phyloP scores from a whole-genome alignment of 179 eudicot species.

The Heliamphora ciliata region DNA sequence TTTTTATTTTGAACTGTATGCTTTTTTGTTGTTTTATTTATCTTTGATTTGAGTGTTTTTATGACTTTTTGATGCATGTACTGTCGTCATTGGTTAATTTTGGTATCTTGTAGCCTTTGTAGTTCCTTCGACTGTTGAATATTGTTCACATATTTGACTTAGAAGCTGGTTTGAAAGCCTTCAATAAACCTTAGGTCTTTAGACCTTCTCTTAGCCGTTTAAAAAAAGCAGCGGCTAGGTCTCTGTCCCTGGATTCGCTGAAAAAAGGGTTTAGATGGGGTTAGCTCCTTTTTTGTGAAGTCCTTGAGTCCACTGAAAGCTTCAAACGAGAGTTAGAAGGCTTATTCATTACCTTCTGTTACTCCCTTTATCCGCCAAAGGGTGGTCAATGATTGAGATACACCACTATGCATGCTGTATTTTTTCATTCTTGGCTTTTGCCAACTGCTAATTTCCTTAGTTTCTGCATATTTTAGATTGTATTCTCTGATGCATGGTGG shows the following conservation, averaged over 20 bases:
- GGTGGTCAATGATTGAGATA: neutral
- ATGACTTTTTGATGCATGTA: neutral
- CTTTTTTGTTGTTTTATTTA: neutral
- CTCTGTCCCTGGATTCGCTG: no score
- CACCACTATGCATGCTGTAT: neutral
- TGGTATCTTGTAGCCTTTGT: neutral
- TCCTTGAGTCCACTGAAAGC: no score
- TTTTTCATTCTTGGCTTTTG: constrained; percentile 14
- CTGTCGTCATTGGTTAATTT: neutral
- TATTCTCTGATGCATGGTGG: constrained; percentile 97
- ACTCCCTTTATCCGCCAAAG: neutral
- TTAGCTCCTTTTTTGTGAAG: no score
- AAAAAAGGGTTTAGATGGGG: no score
- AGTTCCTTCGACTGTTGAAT: neutral
- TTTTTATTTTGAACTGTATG: neutral
- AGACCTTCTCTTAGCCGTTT: no score
- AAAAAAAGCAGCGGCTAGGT: no score
- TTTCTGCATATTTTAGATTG: constrained; percentile 44
- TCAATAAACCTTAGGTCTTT: neutral
- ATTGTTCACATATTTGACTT: neutral
- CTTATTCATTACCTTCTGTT: neutral
- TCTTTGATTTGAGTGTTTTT: neutral
- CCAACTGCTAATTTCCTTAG: neutral
- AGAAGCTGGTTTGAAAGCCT: neutral
- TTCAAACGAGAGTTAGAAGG: no score